These are phyloP conservation scores for Pyricularia sp. DNA, from an alignment of 2,329 filamentous ascomycete genomes.

Conservation along the genomic window DNA sequence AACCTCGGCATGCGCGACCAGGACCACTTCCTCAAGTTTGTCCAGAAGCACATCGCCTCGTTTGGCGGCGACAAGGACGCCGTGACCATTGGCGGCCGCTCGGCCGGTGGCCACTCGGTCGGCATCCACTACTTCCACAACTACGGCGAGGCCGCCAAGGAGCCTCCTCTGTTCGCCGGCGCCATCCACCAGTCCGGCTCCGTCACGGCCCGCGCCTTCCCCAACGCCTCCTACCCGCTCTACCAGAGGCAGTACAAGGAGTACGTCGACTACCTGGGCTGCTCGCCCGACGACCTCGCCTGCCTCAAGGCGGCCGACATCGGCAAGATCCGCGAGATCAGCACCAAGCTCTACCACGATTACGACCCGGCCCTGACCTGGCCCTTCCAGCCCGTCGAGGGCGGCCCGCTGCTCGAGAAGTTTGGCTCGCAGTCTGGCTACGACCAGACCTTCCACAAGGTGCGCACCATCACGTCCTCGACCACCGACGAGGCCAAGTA, in stretches of 20 bases:
- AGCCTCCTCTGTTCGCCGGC: background rate
- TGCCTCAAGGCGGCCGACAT: background rate
- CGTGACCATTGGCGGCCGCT: background rate
- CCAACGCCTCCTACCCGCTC: background rate
- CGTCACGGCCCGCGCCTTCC: background rate
- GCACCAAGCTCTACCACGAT: slow-evolving; percentile 17
- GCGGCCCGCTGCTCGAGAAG: slow-evolving; percentile 18
- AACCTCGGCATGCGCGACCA: background rate
- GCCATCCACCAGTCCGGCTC: slow-evolving; percentile 1
- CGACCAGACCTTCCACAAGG: slow-evolving; percentile 17
- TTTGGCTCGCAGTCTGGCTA: slow-evolving; percentile 17
- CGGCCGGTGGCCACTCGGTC: background rate
- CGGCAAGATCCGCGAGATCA: background rate
- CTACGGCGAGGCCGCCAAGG: background rate
- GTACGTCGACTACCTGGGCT: background rate
- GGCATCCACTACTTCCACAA: slow-evolving; percentile 1
- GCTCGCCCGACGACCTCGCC: background rate
- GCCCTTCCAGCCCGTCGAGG: slow-evolving; percentile 47
- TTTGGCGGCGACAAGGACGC: background rate
- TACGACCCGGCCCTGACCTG: slow-evolving; percentile 27
- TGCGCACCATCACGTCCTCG: slow-evolving; percentile 32
- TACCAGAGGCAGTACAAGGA: slow-evolving; percentile 1
- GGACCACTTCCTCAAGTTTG: background rate
- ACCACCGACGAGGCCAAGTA: slow-evolving; percentile 32
- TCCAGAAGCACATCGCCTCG: background rate